Percentiles rank a stretch among this genome's conserved stretches.
phyloP scores from a whole-genome alignment of 306 rosid genomes.

The Acacia crassicarpa region DNA sequence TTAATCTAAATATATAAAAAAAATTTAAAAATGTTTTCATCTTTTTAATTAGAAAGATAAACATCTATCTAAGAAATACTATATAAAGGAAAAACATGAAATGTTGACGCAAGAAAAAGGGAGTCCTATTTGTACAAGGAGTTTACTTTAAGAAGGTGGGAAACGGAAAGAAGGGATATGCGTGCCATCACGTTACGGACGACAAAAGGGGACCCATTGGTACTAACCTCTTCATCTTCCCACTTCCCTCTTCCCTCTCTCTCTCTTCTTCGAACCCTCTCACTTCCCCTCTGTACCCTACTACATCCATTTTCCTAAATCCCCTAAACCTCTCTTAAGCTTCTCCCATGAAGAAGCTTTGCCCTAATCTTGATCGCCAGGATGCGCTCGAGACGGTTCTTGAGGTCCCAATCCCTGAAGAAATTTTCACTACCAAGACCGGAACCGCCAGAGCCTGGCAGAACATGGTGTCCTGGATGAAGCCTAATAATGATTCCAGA shows the following conservation, averaged over 20 bases:
- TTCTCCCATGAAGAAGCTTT: slow-evolving; percentile 72
- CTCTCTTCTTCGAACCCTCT: neutral
- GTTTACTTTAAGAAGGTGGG: neutral
- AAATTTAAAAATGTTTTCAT: no score
- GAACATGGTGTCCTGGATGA: slow-evolving; percentile 82
- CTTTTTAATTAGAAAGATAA: no score
- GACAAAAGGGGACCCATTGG: slow-evolving; percentile 43
- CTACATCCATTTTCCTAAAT: neutral
- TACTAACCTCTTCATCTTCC: slow-evolving; percentile 17
- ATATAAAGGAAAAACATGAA: no score
- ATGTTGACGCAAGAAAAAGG: no score
- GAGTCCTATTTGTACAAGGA: neutral
- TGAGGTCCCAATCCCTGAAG: slow-evolving; percentile 92
- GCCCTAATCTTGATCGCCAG: slow-evolving; percentile 80
- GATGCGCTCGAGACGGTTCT: slow-evolving; percentile 90
- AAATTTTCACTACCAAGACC: slow-evolving; percentile 55
- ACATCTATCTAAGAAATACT: no score
- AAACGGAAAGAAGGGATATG: slow-evolving; percentile 13
- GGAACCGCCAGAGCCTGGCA: slow-evolving; percentile 57
- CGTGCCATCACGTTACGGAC: slow-evolving; percentile 74
- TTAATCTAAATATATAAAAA: no score
- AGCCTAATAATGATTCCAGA: slow-evolving; percentile 44
- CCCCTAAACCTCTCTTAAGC: neutral
- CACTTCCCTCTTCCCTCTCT: neutral
- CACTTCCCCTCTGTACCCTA: neutral